Conservation (phyloP, 129 eudicot species). For the Pseudognaphalium luteoalbum region DNA sequence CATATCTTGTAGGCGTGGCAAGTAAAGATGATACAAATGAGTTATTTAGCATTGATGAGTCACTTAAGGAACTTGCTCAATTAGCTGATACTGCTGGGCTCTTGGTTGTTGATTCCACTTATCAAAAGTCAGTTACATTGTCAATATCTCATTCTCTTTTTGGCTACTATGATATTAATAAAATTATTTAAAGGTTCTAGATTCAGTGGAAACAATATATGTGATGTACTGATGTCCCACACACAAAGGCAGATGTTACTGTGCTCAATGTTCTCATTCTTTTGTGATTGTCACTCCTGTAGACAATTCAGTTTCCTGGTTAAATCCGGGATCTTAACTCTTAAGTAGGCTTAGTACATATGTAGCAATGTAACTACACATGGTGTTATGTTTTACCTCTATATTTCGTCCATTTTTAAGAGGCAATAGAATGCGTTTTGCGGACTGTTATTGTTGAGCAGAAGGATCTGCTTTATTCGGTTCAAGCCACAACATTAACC, state of each 20-base stretch:
- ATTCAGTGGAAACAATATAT: not conserved
- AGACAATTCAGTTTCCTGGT: not conserved
- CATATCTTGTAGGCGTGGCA: slow-evolving; percentile 89
- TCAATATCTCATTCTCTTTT: not conserved
- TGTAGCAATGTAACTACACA: not conserved
- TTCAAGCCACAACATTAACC: not conserved
- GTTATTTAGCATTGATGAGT: slow-evolving; percentile 77
- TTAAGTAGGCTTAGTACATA: not conserved
- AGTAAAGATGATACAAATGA: slow-evolving; percentile 62
- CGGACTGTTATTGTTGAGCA: not conserved
- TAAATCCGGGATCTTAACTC: not conserved
- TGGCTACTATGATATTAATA: not conserved
- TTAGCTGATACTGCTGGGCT: slow-evolving; percentile 98
- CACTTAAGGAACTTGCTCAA: slow-evolving; percentile 83
- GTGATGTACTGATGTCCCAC: not conserved
- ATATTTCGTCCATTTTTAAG: not conserved
- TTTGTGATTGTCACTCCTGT: not conserved
- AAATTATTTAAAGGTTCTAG: not conserved
- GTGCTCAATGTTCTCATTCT: not conserved
- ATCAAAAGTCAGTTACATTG: slow-evolving; percentile 68
- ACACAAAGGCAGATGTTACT: not conserved
- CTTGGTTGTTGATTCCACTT: slow-evolving; percentile 80
- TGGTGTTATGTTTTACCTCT: not conserved
- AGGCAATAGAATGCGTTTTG: not conserved
- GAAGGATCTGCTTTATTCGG: not conserved